Conservation (phyloP, 192 early-diverging fungal species). For the Coemansia sp. region DNA sequence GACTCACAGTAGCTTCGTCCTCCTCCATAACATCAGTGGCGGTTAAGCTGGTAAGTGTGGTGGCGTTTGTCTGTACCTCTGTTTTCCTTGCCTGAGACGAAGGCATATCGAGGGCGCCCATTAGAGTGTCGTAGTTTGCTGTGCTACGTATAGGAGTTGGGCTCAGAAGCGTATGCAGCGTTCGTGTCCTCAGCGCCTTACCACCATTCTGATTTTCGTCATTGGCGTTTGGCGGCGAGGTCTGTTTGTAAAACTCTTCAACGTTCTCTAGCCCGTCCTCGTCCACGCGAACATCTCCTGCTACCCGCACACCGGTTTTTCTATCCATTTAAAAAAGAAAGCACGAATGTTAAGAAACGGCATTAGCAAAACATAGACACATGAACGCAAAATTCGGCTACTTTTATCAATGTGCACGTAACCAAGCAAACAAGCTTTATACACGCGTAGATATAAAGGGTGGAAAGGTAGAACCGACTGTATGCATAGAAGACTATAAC, state of each 20-base stretch:
- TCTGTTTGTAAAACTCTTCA: conserved; percentile 47
- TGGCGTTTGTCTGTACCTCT: neutral
- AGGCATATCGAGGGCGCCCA: conserved; percentile 42
- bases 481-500: too few species aligned
- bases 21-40: neutral
- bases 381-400: too few species aligned
- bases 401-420: too few species aligned
- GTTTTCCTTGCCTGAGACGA: neutral
- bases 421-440: too few species aligned
- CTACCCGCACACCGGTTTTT: conserved; percentile 46
- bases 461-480: too few species aligned
- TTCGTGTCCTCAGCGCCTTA: conserved; percentile 7
- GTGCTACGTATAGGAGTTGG: conserved; percentile 40
- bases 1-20: conserved; percentile 21
- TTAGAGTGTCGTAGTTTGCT: conserved; percentile 21
- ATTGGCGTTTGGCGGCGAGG: conserved; percentile 20
- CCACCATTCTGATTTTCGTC: neutral
- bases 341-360: neutral
- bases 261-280: conserved; percentile 48
- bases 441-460: too few species aligned
- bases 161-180: conserved; percentile 38
- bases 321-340: conserved; percentile 11
- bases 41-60: neutral
- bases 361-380: too few species aligned
- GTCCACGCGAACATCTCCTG: conserved; percentile 37